Conservation (phyloP, 345 rosid species). For the Leavenworthia alabamica region DNA sequence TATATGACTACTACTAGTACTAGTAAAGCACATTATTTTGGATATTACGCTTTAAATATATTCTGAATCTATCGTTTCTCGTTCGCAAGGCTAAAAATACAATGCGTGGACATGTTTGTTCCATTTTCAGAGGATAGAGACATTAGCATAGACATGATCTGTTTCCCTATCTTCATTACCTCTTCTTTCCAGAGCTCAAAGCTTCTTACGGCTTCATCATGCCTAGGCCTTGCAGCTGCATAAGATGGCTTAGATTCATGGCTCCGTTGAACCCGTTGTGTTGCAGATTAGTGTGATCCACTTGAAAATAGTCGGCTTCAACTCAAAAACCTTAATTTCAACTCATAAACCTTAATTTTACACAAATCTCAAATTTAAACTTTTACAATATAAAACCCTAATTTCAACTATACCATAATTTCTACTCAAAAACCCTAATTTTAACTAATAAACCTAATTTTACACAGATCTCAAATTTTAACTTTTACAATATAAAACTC, state of each 20-base stretch:
- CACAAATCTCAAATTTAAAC: too few relatives aligned
- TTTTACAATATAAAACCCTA: too few relatives aligned
- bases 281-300: constrained; percentile 52
- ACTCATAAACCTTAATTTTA: too few relatives aligned
- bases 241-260: constrained; percentile 57
- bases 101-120: background rate
- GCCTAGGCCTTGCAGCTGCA: constrained; percentile 44
- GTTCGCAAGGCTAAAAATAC: constrained; percentile 1
- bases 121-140: background rate
- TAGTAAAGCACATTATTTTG: background rate
- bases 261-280: constrained; percentile 59
- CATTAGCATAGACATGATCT: background rate
- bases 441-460: too few relatives aligned
- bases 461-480: too few relatives aligned
- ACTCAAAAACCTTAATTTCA: too few relatives aligned
- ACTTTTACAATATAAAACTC: too few relatives aligned
- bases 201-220: constrained; percentile 66
- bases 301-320: constrained; percentile 57
- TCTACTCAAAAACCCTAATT: too few relatives aligned
- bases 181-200: constrained; percentile 59
- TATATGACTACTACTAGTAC: too few relatives aligned
- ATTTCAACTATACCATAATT: too few relatives aligned
- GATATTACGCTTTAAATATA: background rate
- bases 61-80: background rate
- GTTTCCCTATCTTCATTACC: constrained; percentile 31